Conservation (phyloP, 345 rosid genomes). For the Dovyalis caffra region DNA sequence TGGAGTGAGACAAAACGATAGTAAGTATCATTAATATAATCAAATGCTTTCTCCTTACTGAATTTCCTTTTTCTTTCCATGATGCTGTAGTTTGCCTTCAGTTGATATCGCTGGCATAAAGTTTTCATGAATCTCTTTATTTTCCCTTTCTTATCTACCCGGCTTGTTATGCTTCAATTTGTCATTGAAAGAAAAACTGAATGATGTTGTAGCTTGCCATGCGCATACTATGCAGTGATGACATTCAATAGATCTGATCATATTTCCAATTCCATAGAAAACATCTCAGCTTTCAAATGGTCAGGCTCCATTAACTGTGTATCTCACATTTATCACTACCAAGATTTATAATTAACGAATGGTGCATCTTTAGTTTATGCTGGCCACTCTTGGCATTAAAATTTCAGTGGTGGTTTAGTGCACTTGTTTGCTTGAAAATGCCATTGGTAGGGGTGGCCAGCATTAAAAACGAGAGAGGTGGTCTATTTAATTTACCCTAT, state of each 20-base stretch:
- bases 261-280: neutral
- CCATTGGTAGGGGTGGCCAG: too few species aligned
- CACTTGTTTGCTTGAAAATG: too few species aligned
- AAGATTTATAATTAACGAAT: too few species aligned
- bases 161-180: neutral
- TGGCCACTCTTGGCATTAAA: too few species aligned
- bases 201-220: neutral
- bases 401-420: too few species aligned
- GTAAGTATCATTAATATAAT: conserved; percentile 14
- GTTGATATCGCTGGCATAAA: too few species aligned
- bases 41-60: neutral
- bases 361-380: too few species aligned
- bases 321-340: too few species aligned
- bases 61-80: neutral
- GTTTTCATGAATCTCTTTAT: too few species aligned
- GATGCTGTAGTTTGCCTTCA: neutral
- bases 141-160: neutral
- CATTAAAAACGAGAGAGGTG: too few species aligned
- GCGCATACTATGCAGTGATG: neutral
- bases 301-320: too few species aligned
- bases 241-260: neutral
- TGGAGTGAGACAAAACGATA: conserved; percentile 11
- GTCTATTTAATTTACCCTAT: too few species aligned
- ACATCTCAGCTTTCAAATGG: neutral
- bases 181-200: neutral